Evolutionary conservation across 345 rosid genomes (phyloP).

Genomic region (Brassica napus): Da-Ae NC_063447.1:9692501-9693000

Average conservation of each 20-base stretch:
- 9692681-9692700: constrained; percentile 60
- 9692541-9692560: constrained; percentile 57
- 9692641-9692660: constrained; percentile 39
- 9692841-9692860: constrained; percentile 89
- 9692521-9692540: constrained; percentile 43
- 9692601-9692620: constrained; percentile 74
- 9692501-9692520: neutral
- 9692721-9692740: constrained; percentile 93
- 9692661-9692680: constrained; percentile 43
- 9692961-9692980: constrained; percentile 91
- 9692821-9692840: constrained; percentile 83
- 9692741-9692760: constrained; percentile 85
- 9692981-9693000: constrained; percentile 84
- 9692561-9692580: constrained; percentile 74
- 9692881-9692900: constrained; percentile 88
- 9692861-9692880: constrained; percentile 94
- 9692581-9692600: constrained; percentile 85
- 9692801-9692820: constrained; percentile 94
- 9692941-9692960: constrained; percentile 90
- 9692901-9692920: constrained; percentile 90
- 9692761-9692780: constrained; percentile 93
- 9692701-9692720: constrained; percentile 91
- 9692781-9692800: constrained; percentile 90
- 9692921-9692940: constrained; percentile 71
- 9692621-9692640: constrained; percentile 60